Base-by-base conservation (phyloP, 2,329 filamentous ascomycete species). In the Aspergillus ruber region DNA sequence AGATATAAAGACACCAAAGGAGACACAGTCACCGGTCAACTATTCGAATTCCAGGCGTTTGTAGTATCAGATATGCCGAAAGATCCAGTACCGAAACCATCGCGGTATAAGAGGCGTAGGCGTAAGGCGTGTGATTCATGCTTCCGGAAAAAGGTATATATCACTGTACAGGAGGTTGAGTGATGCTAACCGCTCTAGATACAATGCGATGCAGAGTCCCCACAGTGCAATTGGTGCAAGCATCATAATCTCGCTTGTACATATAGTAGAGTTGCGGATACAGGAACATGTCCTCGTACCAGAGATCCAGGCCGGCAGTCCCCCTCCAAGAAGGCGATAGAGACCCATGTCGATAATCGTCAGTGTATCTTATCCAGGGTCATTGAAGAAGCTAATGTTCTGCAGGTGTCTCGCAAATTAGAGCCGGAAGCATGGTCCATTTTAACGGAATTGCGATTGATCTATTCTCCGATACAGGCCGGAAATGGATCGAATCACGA, bases 181-280 rank as follows among this genome's bases (percentile, higher is more conserved):
- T 46, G 15, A 41, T 33, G 21, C 15, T 29, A 21, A 17, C 12
- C 8, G 20, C 10, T 21, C 13, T 39, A 56, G 54, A 56, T 56
- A 6, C 36, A 51, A 44, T 52, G 52, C 39, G 54, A 56, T 32
- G 42, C 41, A 8, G 46, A 39, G 4, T 44, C 45, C 9, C 50
- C 52, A 4, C 51, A 52, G 18, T 56, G 52, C 44, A 49, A 56
- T 20, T 56, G 52, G 50, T 56, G 54, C 45, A 44, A 50, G 43
- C 54, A 54, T 35, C 54, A 54, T 13, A 50, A 42, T 43, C 46
- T 52, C 10, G 48, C 52, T 12, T 56, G 54, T 21, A 56, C 52
- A 13, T 54, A 50, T 27, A 50, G 47, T 38, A 38, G 51, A 35
- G n/a, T 52, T n/a, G 6, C 33, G 6, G n/a, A 20, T 12, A 40